Conservation (phyloP, 345 rosid species). For the Punica granatum region DNA sequence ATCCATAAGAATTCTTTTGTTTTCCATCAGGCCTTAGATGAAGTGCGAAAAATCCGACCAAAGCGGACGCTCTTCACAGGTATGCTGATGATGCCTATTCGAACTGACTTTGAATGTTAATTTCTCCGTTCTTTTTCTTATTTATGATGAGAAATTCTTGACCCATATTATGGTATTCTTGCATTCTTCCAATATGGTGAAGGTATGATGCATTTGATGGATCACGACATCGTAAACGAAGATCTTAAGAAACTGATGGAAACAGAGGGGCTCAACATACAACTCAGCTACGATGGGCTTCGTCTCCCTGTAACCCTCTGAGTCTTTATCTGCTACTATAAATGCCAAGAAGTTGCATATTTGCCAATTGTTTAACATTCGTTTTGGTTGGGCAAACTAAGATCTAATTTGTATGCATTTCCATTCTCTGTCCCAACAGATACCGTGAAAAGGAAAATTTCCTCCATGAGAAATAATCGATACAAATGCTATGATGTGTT, state of each 20-base stretch:
- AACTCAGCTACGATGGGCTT: conserved; percentile 84
- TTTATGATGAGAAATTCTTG: not conserved
- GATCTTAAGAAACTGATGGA: conserved; percentile 45
- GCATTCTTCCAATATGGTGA: not conserved
- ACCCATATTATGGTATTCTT: not conserved
- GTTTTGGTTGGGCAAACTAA: not conserved
- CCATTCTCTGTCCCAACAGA: not conserved
- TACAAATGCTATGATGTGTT: no score
- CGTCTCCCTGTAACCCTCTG: conserved; percentile 53
- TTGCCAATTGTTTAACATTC: not conserved
- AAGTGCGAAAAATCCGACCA: conserved; percentile 76
- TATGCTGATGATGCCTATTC: conserved; percentile 15
- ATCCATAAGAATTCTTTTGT: not conserved
- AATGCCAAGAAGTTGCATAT: not conserved
- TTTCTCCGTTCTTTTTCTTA: not conserved
- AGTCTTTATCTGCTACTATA: not conserved
- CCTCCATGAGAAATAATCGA: no score
- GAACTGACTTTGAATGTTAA: not conserved
- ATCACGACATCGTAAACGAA: conserved; percentile 67
- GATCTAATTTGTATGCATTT: not conserved
- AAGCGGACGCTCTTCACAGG: conserved; percentile 84
- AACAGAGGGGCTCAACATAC: conserved; percentile 63
- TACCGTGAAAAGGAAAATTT: not conserved
- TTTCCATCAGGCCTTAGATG: conserved; percentile 61
- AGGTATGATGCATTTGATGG: conserved; percentile 98